Conservation (phyloP, 2,329 filamentous ascomycete genomes). For the Piedraia hortae region DNA sequence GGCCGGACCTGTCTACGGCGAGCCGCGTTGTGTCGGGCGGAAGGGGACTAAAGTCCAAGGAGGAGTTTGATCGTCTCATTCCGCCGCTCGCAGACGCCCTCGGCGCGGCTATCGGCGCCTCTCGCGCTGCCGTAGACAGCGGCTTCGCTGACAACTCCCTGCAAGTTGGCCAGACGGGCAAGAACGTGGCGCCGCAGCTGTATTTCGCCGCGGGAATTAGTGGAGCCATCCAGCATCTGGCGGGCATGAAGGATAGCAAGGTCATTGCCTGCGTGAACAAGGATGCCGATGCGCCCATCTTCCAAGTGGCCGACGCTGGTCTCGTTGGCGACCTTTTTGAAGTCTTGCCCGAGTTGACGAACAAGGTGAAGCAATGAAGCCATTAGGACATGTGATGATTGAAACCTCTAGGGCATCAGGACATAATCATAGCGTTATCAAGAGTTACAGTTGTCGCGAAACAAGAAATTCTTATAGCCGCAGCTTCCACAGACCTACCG, state of each 20-base stretch:
- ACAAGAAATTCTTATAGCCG: too few species aligned
- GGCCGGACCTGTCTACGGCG: slow-evolving; percentile 79
- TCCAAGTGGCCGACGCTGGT: slow-evolving; percentile 91
- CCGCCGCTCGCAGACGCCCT: slow-evolving; percentile 73
- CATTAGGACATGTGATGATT: too few species aligned
- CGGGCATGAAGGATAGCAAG: slow-evolving; percentile 99
- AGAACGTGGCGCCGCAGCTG: slow-evolving; percentile 87
- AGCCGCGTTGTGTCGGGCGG: slow-evolving; percentile 76
- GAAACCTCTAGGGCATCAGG: too few species aligned
- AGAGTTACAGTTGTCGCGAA: too few species aligned
- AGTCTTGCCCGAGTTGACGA: slow-evolving; percentile 80
- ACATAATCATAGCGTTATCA: too few species aligned
- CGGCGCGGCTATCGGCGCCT: slow-evolving; percentile 86
- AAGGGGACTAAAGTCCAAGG: slow-evolving; percentile 86
- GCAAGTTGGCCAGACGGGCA: slow-evolving; percentile 94
- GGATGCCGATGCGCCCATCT: slow-evolving; percentile 86
- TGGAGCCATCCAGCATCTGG: slow-evolving; percentile 90
- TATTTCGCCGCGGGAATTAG: slow-evolving; percentile 92
- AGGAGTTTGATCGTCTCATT: slow-evolving; percentile 86
- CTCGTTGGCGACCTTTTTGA: slow-evolving; percentile 89
- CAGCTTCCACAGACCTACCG: slow-evolving; percentile 2
- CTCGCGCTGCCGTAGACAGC: slow-evolving; percentile 80
- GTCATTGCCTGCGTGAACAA: slow-evolving; percentile 98
- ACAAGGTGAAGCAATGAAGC: slow-evolving; percentile 90
- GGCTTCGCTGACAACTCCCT: slow-evolving; percentile 96